Base-by-base conservation (phyloP, 2,329 filamentous ascomycete genomes). In the Phialocephala subalpina region DNA sequence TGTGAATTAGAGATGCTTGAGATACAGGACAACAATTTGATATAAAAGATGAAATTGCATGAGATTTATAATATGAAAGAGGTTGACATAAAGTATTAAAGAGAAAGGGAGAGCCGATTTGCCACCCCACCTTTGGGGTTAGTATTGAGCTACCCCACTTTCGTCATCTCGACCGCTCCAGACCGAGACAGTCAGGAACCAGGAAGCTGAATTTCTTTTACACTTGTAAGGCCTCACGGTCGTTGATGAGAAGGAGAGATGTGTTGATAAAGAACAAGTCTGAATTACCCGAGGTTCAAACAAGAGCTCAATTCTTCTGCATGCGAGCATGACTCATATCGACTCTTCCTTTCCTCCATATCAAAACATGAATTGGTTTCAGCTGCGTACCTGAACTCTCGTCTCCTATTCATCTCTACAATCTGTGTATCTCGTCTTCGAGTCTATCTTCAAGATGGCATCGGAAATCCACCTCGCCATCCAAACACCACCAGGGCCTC, bases 401-500 rank as follows among this genome's bases (percentile, higher is more conserved):
- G 9, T 9, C 9, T 9, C 29, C 29, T 9, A 4, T 5, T 33
- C 29, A 9, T 33, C 29, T 33, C 29, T 33, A 5, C 29, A 9
- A 5, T 9, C 4, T 9, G 29, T 5, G 9, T 33, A 33, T 9
- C 9, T 9, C 29, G 9, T 33, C 4, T 25, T 16, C 6, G 1
- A 56, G 14, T n/a, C 6, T 16, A 18, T 16, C 40, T 2, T 22
- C 20, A 25, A 11, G 2, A 58, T 63, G 55, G 20, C 55, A 7
- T 58, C 55, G 36, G 16, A 45, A 36, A 35, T 18, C n/a, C 35
- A 29, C 27, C 25, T 67, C 58, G 16, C 42, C 27, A 52, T 68
- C 27, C 63, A 67, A 49, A 25, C 62, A 12, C 53, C 69, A 42
- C 62, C 66, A 5, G 58, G 58, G 18, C 9, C 45, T 5, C 12